Percentiles rank a stretch among this genome's conserved stretches.
These are phyloP conservation scores for Panicum virgatum DNA, from an alignment of 202 grass and related monocot genomes.

Conservation along the genomic window DNA sequence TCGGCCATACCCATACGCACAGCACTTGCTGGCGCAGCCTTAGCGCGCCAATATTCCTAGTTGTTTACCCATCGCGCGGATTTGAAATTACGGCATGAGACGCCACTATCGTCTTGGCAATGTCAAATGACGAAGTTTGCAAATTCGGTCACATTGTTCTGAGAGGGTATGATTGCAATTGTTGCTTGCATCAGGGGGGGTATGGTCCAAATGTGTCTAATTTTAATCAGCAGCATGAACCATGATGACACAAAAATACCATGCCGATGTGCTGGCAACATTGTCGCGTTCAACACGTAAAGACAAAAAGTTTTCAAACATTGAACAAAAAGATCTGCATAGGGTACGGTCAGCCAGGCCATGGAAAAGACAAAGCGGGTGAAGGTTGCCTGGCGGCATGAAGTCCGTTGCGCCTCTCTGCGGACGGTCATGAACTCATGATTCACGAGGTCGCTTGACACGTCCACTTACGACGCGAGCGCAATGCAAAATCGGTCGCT, in stretches of 20 bases:
- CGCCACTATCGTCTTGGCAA: too few species aligned
- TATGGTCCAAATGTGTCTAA: not conserved
- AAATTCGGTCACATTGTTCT: not conserved
- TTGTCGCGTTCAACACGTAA: not conserved
- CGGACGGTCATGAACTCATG: not conserved
- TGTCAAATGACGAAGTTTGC: too few species aligned
- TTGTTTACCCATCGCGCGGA: too few species aligned
- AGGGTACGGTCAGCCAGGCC: not conserved
- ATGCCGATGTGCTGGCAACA: not conserved
- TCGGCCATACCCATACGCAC: too few species aligned
- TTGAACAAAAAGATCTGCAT: too few species aligned
- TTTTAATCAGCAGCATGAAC: conserved; percentile 8
- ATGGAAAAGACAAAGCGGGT: not conserved
- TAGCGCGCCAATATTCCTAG: too few species aligned
- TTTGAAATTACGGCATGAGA: too few species aligned
- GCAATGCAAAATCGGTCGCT: too few species aligned
- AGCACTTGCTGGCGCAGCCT: too few species aligned
- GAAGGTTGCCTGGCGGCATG: not conserved
- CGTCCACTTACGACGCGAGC: not conserved
- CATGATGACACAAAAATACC: not conserved
- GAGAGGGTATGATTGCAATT: not conserved
- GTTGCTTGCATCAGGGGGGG: not conserved
- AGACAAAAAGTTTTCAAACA: not conserved
- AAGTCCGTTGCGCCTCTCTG: not conserved
- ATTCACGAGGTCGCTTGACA: not conserved